Evolutionary conservation across 78 protist species (phyloP), one percentile per base, ranked within the genome.

Genomic region (Chrysochromulina parva): DNA sequence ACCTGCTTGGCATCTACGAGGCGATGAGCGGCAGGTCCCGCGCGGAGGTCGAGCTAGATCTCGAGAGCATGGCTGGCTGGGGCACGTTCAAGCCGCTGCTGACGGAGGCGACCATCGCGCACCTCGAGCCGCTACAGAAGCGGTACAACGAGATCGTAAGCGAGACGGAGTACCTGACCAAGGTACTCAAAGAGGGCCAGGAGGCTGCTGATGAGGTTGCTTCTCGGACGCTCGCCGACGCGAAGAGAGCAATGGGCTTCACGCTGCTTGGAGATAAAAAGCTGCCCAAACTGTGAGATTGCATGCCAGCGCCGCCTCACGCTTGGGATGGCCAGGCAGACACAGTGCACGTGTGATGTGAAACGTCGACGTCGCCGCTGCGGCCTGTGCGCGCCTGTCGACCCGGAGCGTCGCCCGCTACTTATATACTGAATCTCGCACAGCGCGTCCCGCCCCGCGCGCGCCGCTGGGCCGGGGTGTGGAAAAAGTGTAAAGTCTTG

Each of bases 1-100:
- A 92, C 80, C 87, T 92, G 59, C 91, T 92, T 22, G 88, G 22
- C 73, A 92, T 92, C 50, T 87, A 87, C 94, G 55, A 47, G 67
- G 89, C 73, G 55, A 59, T 85, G 89, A 85, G 47, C n/a, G 73
- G 67, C 59, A 59, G 6, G 74, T 6, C 58, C 11, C 76, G 11
- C 26, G 76, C 66, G 52, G 84, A 67, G 24, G 91, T 69, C 10
- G 57, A 0, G 53, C n/a, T 1, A 14, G 73, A 85, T 52, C 84
- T 26, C 5, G 91, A 1, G 13, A 11, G n/a, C 5, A 22, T 7
- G 91, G 55, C 26, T 4, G 54, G 78, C 54, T 88, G 91, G 91
- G 91, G 91, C 28, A 50, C 60, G 14, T 88, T 88, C 91, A 88
- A 88, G 60, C 91, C 91, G 62, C 82, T 67, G 47, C 84, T 88